Percentiles rank a stretch among this genome's conserved stretches.
These are phyloP conservation scores for Cordyceps farinosa DNA, from an alignment of 2,329 filamentous ascomycete species.

Conservation along the genomic window DNA sequence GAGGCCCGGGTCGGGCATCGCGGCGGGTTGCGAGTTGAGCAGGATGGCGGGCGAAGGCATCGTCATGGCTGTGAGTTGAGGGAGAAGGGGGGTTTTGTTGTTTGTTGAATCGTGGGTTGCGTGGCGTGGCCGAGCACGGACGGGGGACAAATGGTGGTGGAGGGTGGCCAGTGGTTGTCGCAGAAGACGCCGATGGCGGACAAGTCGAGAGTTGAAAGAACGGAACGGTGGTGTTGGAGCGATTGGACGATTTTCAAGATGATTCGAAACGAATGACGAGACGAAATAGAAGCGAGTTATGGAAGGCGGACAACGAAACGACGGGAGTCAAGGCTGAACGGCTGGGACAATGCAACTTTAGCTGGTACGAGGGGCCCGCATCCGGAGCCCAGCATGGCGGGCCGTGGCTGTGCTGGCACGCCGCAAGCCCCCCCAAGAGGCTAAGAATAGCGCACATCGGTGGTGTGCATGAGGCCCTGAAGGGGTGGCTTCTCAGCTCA, in stretches of 20 bases:
- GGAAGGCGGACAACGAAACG: neutral
- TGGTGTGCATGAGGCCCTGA: neutral
- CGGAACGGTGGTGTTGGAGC: neutral
- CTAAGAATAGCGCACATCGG: constrained; percentile 5
- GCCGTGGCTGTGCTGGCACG: neutral
- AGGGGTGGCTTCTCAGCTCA: too few relatives aligned
- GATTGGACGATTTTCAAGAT: neutral
- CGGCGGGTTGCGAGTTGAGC: constrained; percentile 17
- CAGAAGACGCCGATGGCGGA: neutral
- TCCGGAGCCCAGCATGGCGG: neutral
- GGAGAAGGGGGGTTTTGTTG: neutral
- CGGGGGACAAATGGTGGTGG: neutral
- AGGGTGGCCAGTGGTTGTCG: neutral
- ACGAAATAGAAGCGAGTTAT: neutral
- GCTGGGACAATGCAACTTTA: neutral
- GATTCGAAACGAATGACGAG: neutral
- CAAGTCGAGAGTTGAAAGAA: neutral
- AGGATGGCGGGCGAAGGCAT: constrained; percentile 16
- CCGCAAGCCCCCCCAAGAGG: neutral
- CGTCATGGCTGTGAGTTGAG: neutral
- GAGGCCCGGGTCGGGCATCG: constrained; percentile 48
- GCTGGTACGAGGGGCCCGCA: neutral
- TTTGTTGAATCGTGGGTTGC: neutral
- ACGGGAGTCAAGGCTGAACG: neutral
- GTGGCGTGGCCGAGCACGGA: neutral